Evolutionary conservation across 768 basidiomycete genomes (phyloP), one percentile per base, ranked within the genome.

Genomic region (Leccinum olivaceopallidum): DNA sequence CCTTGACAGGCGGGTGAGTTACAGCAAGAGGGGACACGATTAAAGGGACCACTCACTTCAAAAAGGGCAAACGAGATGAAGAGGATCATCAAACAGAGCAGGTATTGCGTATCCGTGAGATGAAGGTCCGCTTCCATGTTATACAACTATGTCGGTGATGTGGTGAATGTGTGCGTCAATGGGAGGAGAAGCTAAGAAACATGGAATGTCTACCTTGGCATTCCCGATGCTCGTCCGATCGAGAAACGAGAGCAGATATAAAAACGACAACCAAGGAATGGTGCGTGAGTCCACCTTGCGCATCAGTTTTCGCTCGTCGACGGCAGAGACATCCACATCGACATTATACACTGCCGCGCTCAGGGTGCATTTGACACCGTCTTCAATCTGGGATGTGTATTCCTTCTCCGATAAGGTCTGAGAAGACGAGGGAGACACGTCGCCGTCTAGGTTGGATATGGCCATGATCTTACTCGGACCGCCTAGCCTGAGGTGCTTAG

Each of bases 201-300:
- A 30, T 30, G 28, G 28, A 9, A 34, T 5, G 24, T 52, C 2
- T 26, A 67, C 63, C 60, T 69, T 68, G 53, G 70, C 65, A 57
- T 84, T 83, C 37, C 82, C 83, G 59, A 83, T 80, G 58, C 81
- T 83, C 61, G 83, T 82, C 30, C 85, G 77, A 63, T 85, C 83
- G 57, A 86, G 73, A 78, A 91, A 92, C 65, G 86, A 86, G 42
- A 93, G 77, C 37, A 92, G 77, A 73, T 92, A 92, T 65, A 94
- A 73, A 56, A 94, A 80, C 5, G 89, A 85, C 42, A 89, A 68
- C 89, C 88, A 90, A 10, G 87, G 85, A 37, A 88, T 79, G 61
- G 88, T 79, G 18, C 81, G 80, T 60, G 79, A 63, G 71, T 89
- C 88, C 52, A 91, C 80, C 74, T 89, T 92, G 66, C 89, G 77